Evolutionary conservation across 2,329 filamentous ascomycete genomes (phyloP).

Genomic region (Cladophialophora immunda): DNA sequence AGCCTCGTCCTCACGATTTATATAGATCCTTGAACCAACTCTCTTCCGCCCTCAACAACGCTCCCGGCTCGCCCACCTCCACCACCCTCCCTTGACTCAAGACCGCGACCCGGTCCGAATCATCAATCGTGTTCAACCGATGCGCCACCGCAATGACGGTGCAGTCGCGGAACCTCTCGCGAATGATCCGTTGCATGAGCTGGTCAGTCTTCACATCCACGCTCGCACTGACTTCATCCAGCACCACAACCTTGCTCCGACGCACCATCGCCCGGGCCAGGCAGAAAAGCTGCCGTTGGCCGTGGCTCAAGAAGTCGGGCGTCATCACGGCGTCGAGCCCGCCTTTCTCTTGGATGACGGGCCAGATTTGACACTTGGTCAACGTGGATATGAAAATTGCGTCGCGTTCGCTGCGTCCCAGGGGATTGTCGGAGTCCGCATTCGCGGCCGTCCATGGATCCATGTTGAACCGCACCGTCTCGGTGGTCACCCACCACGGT

Average conservation of each 20-base stretch:
- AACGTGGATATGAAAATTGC: slow-evolving; percentile 49
- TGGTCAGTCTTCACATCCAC: slow-evolving; percentile 67
- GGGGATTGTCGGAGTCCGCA: not conserved
- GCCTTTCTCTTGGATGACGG: slow-evolving; percentile 50
- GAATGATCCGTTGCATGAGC: slow-evolving; percentile 65
- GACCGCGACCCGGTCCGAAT: slow-evolving; percentile 67
- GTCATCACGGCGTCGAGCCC: slow-evolving; percentile 55
- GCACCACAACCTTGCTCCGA: slow-evolving; percentile 52
- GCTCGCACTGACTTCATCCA: slow-evolving; percentile 56
- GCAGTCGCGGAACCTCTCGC: slow-evolving; percentile 61
- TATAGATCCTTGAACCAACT: slow-evolving; percentile 43
- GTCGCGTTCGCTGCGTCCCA: slow-evolving; percentile 37
- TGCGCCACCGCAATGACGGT: slow-evolving; percentile 69
- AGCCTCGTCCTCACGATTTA: slow-evolving; percentile 13
- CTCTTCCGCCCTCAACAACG: slow-evolving; percentile 43
- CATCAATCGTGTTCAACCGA: slow-evolving; percentile 67
- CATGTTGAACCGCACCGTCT: slow-evolving; percentile 45
- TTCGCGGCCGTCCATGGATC: slow-evolving; percentile 45
- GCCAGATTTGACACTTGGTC: slow-evolving; percentile 49
- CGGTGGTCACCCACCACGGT: slow-evolving; percentile 40
- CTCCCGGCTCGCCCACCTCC: slow-evolving; percentile 40
- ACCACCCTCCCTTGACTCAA: slow-evolving; percentile 51
- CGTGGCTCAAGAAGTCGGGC: slow-evolving; percentile 62
- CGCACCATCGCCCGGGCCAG: slow-evolving; percentile 67
- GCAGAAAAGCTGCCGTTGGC: slow-evolving; percentile 71